These are phyloP conservation scores for Macrolepiota albuminosa DNA, from an alignment of 768 basidiomycete species.

Conservation along the genomic window DNA sequence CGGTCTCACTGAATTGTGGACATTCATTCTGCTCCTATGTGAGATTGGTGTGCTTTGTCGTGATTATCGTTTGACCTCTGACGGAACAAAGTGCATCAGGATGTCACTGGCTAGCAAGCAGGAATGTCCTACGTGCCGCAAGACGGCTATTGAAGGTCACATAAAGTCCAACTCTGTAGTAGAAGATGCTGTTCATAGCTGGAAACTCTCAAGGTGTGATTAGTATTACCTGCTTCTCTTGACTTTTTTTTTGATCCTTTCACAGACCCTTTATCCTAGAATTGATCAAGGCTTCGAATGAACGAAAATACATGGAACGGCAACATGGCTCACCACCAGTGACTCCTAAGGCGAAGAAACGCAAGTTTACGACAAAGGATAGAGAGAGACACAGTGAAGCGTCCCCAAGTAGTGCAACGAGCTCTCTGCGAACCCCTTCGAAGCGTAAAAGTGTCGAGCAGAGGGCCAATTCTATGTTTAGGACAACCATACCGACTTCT, in stretches of 20 bases:
- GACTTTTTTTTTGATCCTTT: not conserved
- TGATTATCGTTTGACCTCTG: not conserved
- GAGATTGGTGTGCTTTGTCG: slow-evolving; percentile 18
- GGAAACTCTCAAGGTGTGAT: slow-evolving; percentile 64
- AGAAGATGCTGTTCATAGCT: slow-evolving; percentile 66
- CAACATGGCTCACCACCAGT: not conserved
- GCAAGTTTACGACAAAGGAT: slow-evolving; percentile 9
- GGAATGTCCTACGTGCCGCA: slow-evolving; percentile 72
- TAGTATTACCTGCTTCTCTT: not conserved
- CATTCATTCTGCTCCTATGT: slow-evolving; percentile 82
- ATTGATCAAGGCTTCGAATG: slow-evolving; percentile 23
- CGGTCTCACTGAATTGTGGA: slow-evolving; percentile 70
- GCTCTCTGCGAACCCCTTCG: slow-evolving; percentile 16
- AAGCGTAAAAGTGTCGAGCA: slow-evolving; percentile 16
- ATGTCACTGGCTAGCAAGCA: slow-evolving; percentile 50
- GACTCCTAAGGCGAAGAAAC: slow-evolving; percentile 15
- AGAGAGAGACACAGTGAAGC: not conserved
- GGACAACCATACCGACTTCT: slow-evolving; percentile 25
- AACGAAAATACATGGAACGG: slow-evolving; percentile 21
- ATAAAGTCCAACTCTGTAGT: slow-evolving; percentile 65
- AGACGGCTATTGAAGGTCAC: slow-evolving; percentile 51
- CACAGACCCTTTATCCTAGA: slow-evolving; percentile 39
- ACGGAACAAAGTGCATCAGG: slow-evolving; percentile 59
- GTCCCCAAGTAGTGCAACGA: slow-evolving; percentile 8
- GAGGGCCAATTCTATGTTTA: slow-evolving; percentile 5